Base-by-base conservation (phyloP, 2,329 filamentous ascomycete genomes). In the Neoarthrinium moseri region DNA sequence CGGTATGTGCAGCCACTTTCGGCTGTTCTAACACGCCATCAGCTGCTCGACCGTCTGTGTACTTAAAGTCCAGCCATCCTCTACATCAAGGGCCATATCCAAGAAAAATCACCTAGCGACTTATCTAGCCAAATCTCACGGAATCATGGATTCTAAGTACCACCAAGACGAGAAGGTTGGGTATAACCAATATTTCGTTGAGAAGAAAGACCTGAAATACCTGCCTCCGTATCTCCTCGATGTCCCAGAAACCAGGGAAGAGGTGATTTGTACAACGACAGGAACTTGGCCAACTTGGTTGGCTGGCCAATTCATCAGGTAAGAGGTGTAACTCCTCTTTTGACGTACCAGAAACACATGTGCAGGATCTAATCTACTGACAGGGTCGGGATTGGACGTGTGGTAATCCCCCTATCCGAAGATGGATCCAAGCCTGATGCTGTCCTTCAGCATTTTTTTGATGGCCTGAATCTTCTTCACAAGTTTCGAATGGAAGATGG, bases 351-450 rank as follows among this genome's bases (percentile, higher is more conserved):
- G 43, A 11, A 11, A 27, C 15, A 4, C 10, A 5, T 20, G n/a
- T 12, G 20, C 8, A 6, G 3, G 20, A 5, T 20, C 18, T 17
- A 20, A 18, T n/a, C n/a, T 20, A 4, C 7, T 26, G n/a, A n/a
- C n/a, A 52, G 45, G 15, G 35, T 52, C 21, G 50, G 50, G 13
- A 40, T 45, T 3, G 50, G 47, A 2, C 36, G 41, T 15, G 50
- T 46, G 26, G 48, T 45, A 5, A 42, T 52, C 4, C 50, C 47
- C 3, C 34, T 52, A 4, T 48, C 47, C 12, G 50, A 52, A 12
- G 50, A 52, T 33, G 45, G 41, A 3, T 52, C 50, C n/a, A 52
- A 46, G 47, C 50, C 50, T 7, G 50, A 47, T 10, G 50, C 50
- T 5, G 48, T 52, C 5, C 29, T 52, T 4, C 50, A 52, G 45